Evolutionary conservation across 305 asterid species (phyloP).

Genomic region (Rubia peregrina): DNA sequence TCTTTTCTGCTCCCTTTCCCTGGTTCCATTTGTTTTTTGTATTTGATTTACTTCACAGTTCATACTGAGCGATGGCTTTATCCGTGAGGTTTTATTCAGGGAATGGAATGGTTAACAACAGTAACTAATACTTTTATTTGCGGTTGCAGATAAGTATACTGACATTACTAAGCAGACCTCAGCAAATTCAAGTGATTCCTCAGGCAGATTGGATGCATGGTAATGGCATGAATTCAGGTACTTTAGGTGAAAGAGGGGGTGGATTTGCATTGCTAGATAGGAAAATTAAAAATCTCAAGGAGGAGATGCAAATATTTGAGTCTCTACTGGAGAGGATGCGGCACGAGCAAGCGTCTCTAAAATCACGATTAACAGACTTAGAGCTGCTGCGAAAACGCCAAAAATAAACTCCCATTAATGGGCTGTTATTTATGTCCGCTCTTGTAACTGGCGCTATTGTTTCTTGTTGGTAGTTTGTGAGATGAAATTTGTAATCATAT

Average conservation of each 20-base stretch:
- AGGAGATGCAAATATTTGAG: conserved; percentile 74
- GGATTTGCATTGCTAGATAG: conserved; percentile 42
- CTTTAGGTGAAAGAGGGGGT: conserved; percentile 24
- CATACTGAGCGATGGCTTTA: neutral
- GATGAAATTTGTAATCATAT: neutral
- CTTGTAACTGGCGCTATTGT: neutral
- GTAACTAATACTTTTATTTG: conserved; percentile 1
- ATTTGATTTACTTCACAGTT: neutral
- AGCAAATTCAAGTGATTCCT: conserved; percentile 61
- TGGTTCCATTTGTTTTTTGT: neutral
- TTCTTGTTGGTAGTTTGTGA: neutral
- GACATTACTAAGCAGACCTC: conserved; percentile 73
- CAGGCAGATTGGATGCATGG: conserved; percentile 37
- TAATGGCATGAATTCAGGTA: conserved; percentile 22
- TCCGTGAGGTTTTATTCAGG: neutral
- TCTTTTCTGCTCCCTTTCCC: neutral
- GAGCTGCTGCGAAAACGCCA: conserved; percentile 46
- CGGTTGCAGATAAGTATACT: conserved; percentile 69
- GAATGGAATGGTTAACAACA: too few relatives aligned
- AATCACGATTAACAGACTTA: conserved; percentile 48
- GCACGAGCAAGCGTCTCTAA: conserved; percentile 48
- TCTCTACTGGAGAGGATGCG: conserved; percentile 61
- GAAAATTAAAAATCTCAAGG: conserved; percentile 61
- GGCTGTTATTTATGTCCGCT: neutral
- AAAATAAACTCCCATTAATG: conserved; percentile 13